Evolutionary conservation across 1,284 basidiomycete species (phyloP).

Genomic region (Tilletia setariae): DNA sequence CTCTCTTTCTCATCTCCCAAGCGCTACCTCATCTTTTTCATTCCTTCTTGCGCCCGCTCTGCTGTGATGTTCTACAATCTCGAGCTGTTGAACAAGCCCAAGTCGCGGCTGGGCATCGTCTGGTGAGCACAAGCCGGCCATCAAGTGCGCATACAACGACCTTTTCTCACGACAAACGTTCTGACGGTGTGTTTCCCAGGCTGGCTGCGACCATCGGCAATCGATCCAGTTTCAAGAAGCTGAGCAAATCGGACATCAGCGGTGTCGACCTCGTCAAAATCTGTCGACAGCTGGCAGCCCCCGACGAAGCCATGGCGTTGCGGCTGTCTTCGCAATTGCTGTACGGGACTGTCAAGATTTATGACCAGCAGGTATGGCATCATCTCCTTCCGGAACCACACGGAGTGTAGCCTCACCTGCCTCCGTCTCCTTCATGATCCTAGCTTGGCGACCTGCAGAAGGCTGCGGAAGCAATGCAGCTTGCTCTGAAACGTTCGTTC

Average conservation of each 20-base stretch:
- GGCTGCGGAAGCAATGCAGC: neutral
- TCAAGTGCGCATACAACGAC: neutral
- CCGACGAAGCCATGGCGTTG: slow-evolving; percentile 38
- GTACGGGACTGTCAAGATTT: slow-evolving; percentile 40
- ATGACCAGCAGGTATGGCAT: slow-evolving; percentile 26
- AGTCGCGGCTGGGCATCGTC: slow-evolving; percentile 39
- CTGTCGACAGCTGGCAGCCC: slow-evolving; percentile 25
- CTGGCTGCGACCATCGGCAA: slow-evolving; percentile 42
- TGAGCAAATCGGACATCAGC: slow-evolving; percentile 32
- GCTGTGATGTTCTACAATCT: slow-evolving; percentile 5
- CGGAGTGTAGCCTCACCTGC: neutral
- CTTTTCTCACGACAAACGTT: neutral
- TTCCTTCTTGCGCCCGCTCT: neutral
- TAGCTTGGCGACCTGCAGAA: neutral
- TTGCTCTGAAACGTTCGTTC: neutral
- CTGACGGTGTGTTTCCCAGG: slow-evolving; percentile 14
- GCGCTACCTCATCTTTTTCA: neutral
- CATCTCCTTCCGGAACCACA: neutral
- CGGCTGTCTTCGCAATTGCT: slow-evolving; percentile 39
- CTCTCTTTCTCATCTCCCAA: too few relatives aligned
- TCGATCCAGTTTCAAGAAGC: slow-evolving; percentile 27
- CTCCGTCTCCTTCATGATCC: neutral
- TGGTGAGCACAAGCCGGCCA: slow-evolving; percentile 25
- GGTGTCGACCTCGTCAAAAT: slow-evolving; percentile 27
- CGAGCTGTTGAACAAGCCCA: slow-evolving; percentile 36